Conservation (phyloP, 352 stramenopile genomes). For the Phytophthora pistaciae region DNA sequence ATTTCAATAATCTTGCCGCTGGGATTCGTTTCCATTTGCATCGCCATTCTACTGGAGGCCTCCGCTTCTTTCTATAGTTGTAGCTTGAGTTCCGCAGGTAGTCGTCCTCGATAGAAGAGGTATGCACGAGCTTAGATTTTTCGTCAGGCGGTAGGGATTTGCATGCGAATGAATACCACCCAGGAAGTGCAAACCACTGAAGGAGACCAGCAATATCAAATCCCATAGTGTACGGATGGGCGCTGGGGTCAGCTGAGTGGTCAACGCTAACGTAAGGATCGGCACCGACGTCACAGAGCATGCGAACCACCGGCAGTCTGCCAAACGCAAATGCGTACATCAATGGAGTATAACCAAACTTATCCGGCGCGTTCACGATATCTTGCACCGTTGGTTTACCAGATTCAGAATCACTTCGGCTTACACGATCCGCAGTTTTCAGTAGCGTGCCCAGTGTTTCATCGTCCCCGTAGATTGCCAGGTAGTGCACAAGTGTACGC, state of each 20-base stretch:
- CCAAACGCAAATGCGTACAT: conserved; percentile 71
- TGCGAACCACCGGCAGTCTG: conserved; percentile 36
- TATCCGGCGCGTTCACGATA: conserved; percentile 45
- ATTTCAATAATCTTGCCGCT: conserved; percentile 19
- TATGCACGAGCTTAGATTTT: conserved; percentile 41
- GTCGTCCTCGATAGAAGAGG: conserved; percentile 42
- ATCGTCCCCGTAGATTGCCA: conserved; percentile 51
- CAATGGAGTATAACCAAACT: conserved; percentile 54
- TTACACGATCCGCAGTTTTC: conserved; percentile 3
- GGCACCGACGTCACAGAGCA: conserved; percentile 44
- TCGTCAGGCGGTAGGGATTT: conserved; percentile 28
- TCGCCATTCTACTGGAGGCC: conserved; percentile 29
- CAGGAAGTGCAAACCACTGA: conserved; percentile 66
- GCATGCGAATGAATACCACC: conserved; percentile 59
- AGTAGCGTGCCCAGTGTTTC: conserved; percentile 31
- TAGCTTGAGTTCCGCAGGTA: conserved; percentile 50
- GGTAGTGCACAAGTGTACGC: conserved; percentile 63
- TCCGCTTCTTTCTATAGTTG: conserved; percentile 36
- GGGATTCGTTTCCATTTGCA: conserved; percentile 32
- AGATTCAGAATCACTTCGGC: background rate
- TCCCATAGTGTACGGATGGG: conserved; percentile 55
- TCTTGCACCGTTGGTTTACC: background rate
- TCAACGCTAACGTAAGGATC: conserved; percentile 46
- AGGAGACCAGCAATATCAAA: conserved; percentile 61
- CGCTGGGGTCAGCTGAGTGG: conserved; percentile 49